These are phyloP conservation scores for Hansenula sp. DNA, from an alignment of 1,139 yeast genomes.

Conservation along the genomic window DNA sequence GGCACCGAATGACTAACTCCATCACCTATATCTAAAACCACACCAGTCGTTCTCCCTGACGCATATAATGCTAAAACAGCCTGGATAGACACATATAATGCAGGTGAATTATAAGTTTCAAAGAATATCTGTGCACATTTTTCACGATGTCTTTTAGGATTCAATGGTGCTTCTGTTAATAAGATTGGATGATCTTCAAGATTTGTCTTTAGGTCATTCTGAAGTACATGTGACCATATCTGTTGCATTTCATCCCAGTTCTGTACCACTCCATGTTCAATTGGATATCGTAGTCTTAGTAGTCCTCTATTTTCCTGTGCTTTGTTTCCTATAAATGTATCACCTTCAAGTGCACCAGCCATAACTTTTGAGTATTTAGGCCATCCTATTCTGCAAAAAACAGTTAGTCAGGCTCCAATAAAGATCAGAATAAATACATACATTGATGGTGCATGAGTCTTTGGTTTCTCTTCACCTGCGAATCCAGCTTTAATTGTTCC, in stretches of 20 bases:
- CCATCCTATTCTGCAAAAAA: conserved; percentile 53
- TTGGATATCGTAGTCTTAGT: conserved; percentile 63
- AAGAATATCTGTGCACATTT: conserved; percentile 72
- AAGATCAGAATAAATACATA: conserved; percentile 19
- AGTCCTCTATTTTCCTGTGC: conserved; percentile 80
- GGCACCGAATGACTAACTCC: conserved; percentile 90
- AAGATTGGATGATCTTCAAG: conserved; percentile 82
- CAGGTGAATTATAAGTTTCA: conserved; percentile 84
- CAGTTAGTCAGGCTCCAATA: background rate
- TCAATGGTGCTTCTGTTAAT: conserved; percentile 86
- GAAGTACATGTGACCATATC: conserved; percentile 64
- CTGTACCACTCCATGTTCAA: conserved; percentile 75
- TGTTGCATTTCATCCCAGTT: conserved; percentile 87
- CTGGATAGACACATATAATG: conserved; percentile 76
- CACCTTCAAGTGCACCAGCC: conserved; percentile 72
- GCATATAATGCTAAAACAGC: conserved; percentile 86
- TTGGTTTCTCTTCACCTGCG: conserved; percentile 87
- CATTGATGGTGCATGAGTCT: conserved; percentile 43
- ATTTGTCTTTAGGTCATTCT: conserved; percentile 59
- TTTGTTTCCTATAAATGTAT: conserved; percentile 63
- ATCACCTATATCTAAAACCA: conserved; percentile 87
- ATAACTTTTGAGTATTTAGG: conserved; percentile 82
- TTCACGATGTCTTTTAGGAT: conserved; percentile 69
- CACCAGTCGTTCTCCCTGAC: conserved; percentile 86
- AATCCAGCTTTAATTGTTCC: conserved; percentile 86